phyloP scores from a whole-genome alignment of 2,329 filamentous ascomycete species.

The Emericellopsis atlantica region DNA sequence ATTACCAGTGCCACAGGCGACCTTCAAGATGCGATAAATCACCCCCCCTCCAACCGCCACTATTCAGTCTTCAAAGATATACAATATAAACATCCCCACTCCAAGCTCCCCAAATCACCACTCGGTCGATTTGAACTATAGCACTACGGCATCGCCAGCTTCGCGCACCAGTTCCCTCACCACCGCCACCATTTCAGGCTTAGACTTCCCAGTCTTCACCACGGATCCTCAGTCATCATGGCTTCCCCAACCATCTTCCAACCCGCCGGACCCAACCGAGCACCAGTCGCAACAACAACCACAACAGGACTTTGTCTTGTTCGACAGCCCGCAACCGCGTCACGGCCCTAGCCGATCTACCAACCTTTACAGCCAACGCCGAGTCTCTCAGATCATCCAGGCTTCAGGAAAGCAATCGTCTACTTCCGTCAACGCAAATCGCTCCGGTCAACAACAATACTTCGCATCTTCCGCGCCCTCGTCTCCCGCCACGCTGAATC shows the following conservation, averaged over 20 bases:
- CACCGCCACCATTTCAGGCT: constrained; percentile 47
- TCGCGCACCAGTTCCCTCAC: constrained; percentile 43
- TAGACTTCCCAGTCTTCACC: constrained; percentile 66
- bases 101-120: constrained; percentile 35
- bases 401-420: constrained; percentile 38
- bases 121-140: constrained; percentile 57
- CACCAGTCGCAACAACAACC: constrained; percentile 38
- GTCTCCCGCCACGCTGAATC: constrained; percentile 44
- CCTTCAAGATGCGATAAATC: constrained; percentile 47
- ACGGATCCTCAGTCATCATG: constrained; percentile 75
- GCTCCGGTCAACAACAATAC: constrained; percentile 51
- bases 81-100: constrained; percentile 28
- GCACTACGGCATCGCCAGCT: constrained; percentile 43
- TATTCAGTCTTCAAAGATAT: constrained; percentile 34
- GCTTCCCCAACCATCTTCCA: constrained; percentile 57
- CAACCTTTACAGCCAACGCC: constrained; percentile 38
- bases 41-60: constrained; percentile 31
- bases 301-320: constrained; percentile 68
- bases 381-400: constrained; percentile 46
- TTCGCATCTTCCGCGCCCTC: constrained; percentile 56
- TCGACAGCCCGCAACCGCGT: constrained; percentile 38
- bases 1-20: constrained; percentile 20
- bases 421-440: constrained; percentile 41
- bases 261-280: constrained; percentile 50
- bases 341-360: constrained; percentile 22